A percentile compares a stretch with the other conserved stretches of the same genome.
phyloP scores from a whole-genome alignment of 208 protist species.

The Phytomonas francai region DNA sequence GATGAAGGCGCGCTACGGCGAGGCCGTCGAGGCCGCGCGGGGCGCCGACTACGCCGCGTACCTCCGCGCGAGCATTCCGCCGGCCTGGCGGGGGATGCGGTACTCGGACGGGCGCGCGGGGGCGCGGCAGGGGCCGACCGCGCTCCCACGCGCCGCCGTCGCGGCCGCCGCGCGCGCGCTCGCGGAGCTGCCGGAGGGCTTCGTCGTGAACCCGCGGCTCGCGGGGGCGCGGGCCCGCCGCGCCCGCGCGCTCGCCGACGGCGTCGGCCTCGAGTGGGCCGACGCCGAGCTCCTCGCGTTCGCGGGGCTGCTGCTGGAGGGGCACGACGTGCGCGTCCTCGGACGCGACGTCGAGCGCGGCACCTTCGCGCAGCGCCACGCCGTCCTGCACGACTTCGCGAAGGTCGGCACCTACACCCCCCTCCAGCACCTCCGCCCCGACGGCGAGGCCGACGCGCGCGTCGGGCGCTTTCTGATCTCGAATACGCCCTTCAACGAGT shows the following conservation, averaged over 20 bases:
- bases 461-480: constrained; percentile 85
- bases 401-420: constrained; percentile 64
- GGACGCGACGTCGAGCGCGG: constrained; percentile 96
- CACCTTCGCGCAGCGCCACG: constrained; percentile 96
- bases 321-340: constrained; percentile 90
- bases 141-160: constrained; percentile 44
- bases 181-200: constrained; percentile 62
- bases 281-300: constrained; percentile 94
- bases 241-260: constrained; percentile 58
- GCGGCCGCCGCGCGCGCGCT: constrained; percentile 52
- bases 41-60: constrained; percentile 80
- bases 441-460: background rate
- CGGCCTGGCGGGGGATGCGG: constrained; percentile 60
- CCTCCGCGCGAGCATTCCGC: constrained; percentile 63
- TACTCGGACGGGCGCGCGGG: constrained; percentile 69
- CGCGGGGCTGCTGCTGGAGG: constrained; percentile 92
- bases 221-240: no score
- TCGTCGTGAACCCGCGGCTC: constrained; percentile 78
- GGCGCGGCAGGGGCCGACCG: constrained; percentile 60
- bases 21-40: constrained; percentile 46
- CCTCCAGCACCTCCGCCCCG: constrained; percentile 54
- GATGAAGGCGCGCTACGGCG: constrained; percentile 77
- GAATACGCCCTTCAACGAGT: constrained; percentile 95
- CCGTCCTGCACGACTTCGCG: constrained; percentile 93
- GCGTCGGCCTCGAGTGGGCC: constrained; percentile 96